Base-by-base conservation (phyloP, 805 yeast species). In the Candida khao-thaluensis region DNA sequence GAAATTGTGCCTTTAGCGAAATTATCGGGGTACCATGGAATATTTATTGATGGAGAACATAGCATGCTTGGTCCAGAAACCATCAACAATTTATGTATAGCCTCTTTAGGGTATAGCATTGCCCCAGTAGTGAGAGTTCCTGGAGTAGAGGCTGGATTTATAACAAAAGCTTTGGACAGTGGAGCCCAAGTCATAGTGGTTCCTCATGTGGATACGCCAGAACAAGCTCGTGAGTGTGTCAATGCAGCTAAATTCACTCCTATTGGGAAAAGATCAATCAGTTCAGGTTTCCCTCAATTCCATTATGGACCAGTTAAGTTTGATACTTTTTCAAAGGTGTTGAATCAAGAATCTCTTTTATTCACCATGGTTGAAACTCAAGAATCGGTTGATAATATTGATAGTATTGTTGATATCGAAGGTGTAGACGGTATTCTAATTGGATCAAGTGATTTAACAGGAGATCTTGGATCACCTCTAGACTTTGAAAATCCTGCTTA, bases 381-480 rank as follows among this genome's bases (percentile, higher is more conserved):
- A 17, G 12, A 16, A 16, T 15, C 32, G 5, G 22, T 29, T 16
- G 22, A 29, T 7, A 29, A 29, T n/a, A 17, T 17, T 15, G 32
- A 29, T 14, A 17, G 14, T 8, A 17, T 29, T 17, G 7, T 29
- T 10, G 17, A 17, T 9, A 7, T 17, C 5, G 21, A 17, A 16
- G 32, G 32, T 5, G 22, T 29, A 8, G 32, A 29, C 17, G 32
- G 32, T 16, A 29, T 29, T 5, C 17, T 29, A 11, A 17, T 29
- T 8, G 32, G 32, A 29, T 29, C 32, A 16, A 29, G 32, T 17
- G 32, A 29, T 17, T 29, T 29, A 17, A 14, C 32, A 8, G n/a
- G 14, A 8, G 32, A 29, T 29, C 17, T 29, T 7, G 32, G 32
- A 7, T 6, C 6, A 7, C 32, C 32, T 5, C 12, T 29, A 7